These are phyloP conservation scores for Sarocladiaceae sp. DNA, from an alignment of 2,329 filamentous ascomycete genomes.

Conservation along the genomic window DNA sequence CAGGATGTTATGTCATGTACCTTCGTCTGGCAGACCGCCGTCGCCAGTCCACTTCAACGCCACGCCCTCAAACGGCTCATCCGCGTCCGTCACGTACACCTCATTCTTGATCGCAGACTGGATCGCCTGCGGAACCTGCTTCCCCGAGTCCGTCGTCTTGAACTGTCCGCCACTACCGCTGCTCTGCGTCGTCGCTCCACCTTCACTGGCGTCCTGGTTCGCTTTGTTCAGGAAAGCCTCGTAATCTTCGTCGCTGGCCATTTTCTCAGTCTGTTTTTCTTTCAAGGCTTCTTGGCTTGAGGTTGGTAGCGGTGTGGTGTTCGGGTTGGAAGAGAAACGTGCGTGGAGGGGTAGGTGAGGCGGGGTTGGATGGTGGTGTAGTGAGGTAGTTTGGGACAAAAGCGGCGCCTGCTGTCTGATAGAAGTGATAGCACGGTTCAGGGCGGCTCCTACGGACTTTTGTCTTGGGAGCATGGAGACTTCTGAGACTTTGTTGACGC, in stretches of 20 bases:
- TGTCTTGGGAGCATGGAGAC: neutral
- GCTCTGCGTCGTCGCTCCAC: slow-evolving; percentile 16
- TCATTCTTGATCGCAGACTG: slow-evolving; percentile 41
- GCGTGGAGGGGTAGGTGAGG: neutral
- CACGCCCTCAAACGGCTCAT: slow-evolving; percentile 79
- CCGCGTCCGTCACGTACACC: slow-evolving; percentile 74
- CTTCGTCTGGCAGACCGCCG: slow-evolving; percentile 52
- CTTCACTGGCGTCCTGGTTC: slow-evolving; percentile 66
- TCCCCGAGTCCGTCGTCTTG: slow-evolving; percentile 46
- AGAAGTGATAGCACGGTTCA: too few species aligned
- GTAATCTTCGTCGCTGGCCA: slow-evolving; percentile 78
- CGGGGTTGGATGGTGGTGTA: neutral
- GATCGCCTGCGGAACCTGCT: slow-evolving; percentile 55
- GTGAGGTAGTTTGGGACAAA: neutral
- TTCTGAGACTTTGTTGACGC: too few species aligned
- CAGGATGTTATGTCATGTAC: too few species aligned
- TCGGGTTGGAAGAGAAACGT: neutral
- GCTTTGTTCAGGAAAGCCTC: slow-evolving; percentile 80
- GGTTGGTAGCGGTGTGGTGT: neutral
- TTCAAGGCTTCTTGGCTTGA: neutral
- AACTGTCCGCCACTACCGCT: slow-evolving; percentile 15
- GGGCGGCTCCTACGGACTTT: too few species aligned
- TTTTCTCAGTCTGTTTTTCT: too few species aligned
- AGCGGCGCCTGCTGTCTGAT: neutral
- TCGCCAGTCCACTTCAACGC: slow-evolving; percentile 53